Percentiles rank a stretch among this genome's conserved stretches.
phyloP scores from a whole-genome alignment of 148 eudicot species.

The Diospyros lotus region DNA sequence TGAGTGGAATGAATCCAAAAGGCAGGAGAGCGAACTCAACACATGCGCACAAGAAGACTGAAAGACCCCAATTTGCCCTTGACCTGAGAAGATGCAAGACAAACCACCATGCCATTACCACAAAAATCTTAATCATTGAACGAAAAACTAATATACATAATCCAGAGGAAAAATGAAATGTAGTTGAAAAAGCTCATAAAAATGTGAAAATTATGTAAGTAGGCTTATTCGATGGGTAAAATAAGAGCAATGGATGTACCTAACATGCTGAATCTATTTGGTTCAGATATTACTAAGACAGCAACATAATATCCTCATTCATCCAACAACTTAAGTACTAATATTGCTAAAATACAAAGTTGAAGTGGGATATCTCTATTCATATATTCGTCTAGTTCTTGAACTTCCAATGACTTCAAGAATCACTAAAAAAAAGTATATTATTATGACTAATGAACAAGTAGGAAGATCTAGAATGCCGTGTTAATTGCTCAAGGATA shows the following conservation, averaged over 20 bases:
- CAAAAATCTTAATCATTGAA: slow-evolving; percentile 9
- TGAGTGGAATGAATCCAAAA: slow-evolving; percentile 7
- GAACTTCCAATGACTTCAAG: neutral
- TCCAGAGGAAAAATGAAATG: neutral
- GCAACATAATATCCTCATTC: neutral
- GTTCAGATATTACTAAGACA: neutral
- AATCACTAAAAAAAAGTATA: neutral
- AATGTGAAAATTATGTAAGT: neutral
- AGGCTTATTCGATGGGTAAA: neutral
- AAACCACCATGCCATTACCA: slow-evolving; percentile 5
- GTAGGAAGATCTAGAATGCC: too few relatives aligned
- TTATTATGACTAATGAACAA: too few relatives aligned
- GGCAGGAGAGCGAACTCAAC: slow-evolving; percentile 35
- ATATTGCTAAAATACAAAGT: neutral
- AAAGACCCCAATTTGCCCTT: slow-evolving; percentile 60
- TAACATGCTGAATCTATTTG: neutral
- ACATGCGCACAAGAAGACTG: slow-evolving; percentile 62
- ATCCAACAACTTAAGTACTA: neutral
- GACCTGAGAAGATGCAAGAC: slow-evolving; percentile 33
- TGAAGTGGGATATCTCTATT: neutral
- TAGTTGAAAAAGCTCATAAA: neutral
- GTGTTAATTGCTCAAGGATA: neutral
- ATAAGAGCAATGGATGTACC: neutral
- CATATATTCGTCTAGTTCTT: neutral
- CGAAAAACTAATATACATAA: neutral